phyloP scores from a whole-genome alignment of 1,284 basidiomycete species.

The Chiua sp. region DNA sequence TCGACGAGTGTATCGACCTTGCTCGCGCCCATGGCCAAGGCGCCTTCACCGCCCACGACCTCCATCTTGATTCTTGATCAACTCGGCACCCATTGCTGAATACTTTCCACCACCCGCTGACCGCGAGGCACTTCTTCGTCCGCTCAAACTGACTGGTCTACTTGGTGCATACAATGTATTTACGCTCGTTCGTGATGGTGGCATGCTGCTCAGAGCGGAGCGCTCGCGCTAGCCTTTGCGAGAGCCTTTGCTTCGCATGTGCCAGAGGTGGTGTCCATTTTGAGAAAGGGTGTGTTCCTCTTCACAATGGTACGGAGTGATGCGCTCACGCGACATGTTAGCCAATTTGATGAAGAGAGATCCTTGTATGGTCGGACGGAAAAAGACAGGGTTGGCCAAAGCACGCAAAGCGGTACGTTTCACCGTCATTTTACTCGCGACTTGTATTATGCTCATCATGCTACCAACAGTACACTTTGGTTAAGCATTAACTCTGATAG shows the following conservation, averaged over 20 bases:
- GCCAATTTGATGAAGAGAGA: slow-evolving; percentile 91
- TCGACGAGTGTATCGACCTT: no score
- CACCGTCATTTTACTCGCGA: background rate
- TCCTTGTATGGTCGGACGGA: slow-evolving; percentile 97
- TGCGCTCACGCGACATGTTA: no score
- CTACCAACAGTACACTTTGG: slow-evolving; percentile 79
- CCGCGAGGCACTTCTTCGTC: no score
- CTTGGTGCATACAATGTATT: no score
- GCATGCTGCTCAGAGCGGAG: slow-evolving; percentile 91
- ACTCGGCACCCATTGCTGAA: no score
- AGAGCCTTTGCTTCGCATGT: slow-evolving; percentile 82
- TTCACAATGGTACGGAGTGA: no score
- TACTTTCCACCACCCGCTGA: no score
- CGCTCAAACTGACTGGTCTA: no score
- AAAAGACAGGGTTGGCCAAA: slow-evolving; percentile 93
- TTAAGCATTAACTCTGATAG: slow-evolving; percentile 97
- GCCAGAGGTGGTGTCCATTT: slow-evolving; percentile 68
- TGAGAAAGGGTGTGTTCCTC: no score
- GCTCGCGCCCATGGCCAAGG: no score
- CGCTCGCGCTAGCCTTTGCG: slow-evolving; percentile 84
- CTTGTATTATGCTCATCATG: slow-evolving; percentile 3
- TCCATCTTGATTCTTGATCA: no score
- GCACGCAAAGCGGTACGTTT: slow-evolving; percentile 88
- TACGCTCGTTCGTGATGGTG: slow-evolving; percentile 89
- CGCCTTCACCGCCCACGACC: no score